phyloP scores from a whole-genome alignment of 345 rosid species.

The Bruguiera parviflora region DNA sequence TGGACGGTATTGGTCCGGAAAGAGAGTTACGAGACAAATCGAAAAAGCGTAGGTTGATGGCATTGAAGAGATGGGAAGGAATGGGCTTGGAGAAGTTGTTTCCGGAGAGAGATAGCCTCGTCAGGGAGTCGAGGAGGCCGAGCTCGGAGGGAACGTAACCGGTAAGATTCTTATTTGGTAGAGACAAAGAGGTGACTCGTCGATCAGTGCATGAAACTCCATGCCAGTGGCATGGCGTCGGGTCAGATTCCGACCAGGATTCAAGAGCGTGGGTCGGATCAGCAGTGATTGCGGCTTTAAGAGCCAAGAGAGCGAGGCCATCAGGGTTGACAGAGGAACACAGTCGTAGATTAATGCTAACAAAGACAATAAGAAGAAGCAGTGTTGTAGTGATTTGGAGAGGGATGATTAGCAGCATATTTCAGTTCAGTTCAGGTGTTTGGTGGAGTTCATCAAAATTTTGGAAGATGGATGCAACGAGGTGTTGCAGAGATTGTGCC shows the following conservation, averaged over 20 bases:
- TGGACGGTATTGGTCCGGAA: conserved; percentile 55
- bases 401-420: conserved; percentile 6
- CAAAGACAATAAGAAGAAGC: conserved; percentile 14
- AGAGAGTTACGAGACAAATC: conserved; percentile 77
- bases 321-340: conserved; percentile 54
- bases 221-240: conserved; percentile 76
- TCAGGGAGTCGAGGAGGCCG: conserved; percentile 65
- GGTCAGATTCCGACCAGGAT: conserved; percentile 75
- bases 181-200: conserved; percentile 62
- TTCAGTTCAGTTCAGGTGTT: not conserved
- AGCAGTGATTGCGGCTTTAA: conserved; percentile 59
- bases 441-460: not conserved
- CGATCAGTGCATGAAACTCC: conserved; percentile 57
- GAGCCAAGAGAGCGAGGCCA: conserved; percentile 86
- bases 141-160: conserved; percentile 94
- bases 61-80: conserved; percentile 60
- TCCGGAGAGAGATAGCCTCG: conserved; percentile 48
- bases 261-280: conserved; percentile 61
- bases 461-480: conserved; percentile 43
- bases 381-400: conserved; percentile 7
- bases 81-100: conserved; percentile 66
- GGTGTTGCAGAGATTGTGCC: conserved; percentile 43
- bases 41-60: conserved; percentile 44
- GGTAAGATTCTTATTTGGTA: conserved; percentile 45
- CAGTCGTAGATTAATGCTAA: conserved; percentile 9